Evolutionary conservation across 2,329 filamentous ascomycete species (phyloP).

Genomic region (Botrytis aclada): DNA sequence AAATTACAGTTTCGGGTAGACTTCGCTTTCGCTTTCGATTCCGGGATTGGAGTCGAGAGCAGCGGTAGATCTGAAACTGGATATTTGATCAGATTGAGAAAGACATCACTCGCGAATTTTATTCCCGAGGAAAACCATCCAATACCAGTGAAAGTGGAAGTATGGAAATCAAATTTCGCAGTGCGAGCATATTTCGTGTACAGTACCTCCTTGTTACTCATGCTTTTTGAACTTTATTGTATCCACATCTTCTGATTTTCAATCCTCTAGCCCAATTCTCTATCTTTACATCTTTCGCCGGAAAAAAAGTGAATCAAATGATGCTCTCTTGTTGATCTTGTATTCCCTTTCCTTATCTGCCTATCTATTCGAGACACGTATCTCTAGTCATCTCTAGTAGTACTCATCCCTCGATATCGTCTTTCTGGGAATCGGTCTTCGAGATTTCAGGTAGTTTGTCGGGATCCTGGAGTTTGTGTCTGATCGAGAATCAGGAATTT

Average conservation of each 20-base stretch:
- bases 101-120: too few species aligned
- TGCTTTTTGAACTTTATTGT: too few species aligned
- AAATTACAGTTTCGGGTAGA: background rate
- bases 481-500: accelerated
- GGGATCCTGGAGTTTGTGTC: background rate
- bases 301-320: background rate
- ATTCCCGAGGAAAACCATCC: too few species aligned
- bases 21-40: background rate
- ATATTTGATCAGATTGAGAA: background rate
- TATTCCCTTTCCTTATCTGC: accelerated
- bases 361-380: accelerated
- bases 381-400: background rate
- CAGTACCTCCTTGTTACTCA: accelerated
- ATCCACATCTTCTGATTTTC: too few species aligned
- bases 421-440: too few species aligned
- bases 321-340: accelerated
- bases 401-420: background rate
- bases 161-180: background rate
- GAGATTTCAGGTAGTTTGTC: background rate
- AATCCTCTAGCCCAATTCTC: too few species aligned
- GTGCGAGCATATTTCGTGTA: background rate
- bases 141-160: too few species aligned
- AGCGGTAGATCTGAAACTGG: accelerated
- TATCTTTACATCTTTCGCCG: background rate
- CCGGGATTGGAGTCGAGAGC: background rate